Percentiles rank a stretch among this genome's conserved stretches.
phyloP scores from a whole-genome alignment of 129 eudicot species.

The Pseudognaphalium luteoalbum region DNA sequence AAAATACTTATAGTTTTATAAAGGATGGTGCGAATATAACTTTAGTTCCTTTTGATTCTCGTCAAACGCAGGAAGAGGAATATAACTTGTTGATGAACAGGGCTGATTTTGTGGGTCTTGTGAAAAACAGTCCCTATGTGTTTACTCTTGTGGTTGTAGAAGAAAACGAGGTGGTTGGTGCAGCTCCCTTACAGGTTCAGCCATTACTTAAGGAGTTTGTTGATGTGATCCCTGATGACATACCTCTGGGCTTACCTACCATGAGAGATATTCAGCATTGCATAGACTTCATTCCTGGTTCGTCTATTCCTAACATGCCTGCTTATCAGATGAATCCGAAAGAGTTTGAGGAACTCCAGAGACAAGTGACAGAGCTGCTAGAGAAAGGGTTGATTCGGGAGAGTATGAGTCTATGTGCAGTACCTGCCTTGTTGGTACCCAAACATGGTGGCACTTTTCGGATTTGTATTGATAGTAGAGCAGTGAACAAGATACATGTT shows the following conservation, averaged over 20 bases:
- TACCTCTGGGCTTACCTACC: background rate
- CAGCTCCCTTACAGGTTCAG: background rate
- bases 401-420: too few relatives aligned
- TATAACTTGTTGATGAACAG: background rate
- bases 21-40: background rate
- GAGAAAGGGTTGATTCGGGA: too few relatives aligned
- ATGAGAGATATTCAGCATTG: background rate
- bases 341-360: background rate
- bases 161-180: background rate
- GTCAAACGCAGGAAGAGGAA: background rate
- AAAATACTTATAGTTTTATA: too few relatives aligned
- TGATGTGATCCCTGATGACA: background rate
- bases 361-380: too few relatives aligned
- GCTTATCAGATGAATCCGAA: background rate
- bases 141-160: background rate
- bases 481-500: too few relatives aligned
- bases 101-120: background rate
- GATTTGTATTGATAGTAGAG: too few relatives aligned
- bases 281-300: background rate
- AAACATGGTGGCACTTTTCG: too few relatives aligned
- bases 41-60: background rate
- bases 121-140: background rate
- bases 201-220: background rate
- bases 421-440: too few relatives aligned
- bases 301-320: background rate